These are phyloP conservation scores for Neurospora cerealis DNA, from an alignment of 495 filamentous ascomycete genomes.

Conservation along the genomic window DNA sequence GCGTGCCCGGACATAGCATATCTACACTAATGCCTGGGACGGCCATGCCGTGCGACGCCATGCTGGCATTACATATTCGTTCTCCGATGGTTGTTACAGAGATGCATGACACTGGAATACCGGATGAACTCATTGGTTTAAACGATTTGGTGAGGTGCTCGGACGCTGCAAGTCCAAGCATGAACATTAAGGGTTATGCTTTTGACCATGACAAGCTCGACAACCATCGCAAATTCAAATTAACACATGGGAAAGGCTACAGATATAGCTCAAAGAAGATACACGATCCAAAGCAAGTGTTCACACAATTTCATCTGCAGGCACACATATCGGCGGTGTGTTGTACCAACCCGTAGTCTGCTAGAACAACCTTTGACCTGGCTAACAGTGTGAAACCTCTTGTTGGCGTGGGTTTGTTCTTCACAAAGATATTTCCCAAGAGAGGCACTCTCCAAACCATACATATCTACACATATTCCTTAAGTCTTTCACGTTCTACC, in stretches of 20 bases:
- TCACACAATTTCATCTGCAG: not conserved
- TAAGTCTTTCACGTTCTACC: not conserved
- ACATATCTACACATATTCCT: not conserved
- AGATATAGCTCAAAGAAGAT: not conserved
- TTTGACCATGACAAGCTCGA: too few relatives aligned
- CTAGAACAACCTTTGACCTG: not conserved
- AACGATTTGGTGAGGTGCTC: not conserved
- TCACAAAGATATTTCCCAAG: too few relatives aligned
- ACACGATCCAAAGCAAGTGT: not conserved
- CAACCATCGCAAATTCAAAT: too few relatives aligned
- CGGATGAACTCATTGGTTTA: not conserved
- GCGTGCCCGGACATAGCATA: not conserved
- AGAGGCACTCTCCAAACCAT: not conserved
- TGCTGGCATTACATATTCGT: not conserved
- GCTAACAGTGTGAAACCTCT: not conserved
- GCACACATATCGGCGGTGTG: not conserved
- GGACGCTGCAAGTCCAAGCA: not conserved
- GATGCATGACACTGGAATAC: not conserved
- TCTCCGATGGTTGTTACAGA: not conserved
- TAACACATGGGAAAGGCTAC: not conserved
- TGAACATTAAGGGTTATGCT: not conserved
- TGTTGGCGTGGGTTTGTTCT: too few relatives aligned
- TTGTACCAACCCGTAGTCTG: not conserved
- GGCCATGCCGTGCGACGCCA: not conserved
- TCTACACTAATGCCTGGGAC: not conserved